These are phyloP conservation scores for Apophysomyces trapeziformis DNA, from an alignment of 371 early-diverging fungal genomes.

Conservation along the genomic window DNA sequence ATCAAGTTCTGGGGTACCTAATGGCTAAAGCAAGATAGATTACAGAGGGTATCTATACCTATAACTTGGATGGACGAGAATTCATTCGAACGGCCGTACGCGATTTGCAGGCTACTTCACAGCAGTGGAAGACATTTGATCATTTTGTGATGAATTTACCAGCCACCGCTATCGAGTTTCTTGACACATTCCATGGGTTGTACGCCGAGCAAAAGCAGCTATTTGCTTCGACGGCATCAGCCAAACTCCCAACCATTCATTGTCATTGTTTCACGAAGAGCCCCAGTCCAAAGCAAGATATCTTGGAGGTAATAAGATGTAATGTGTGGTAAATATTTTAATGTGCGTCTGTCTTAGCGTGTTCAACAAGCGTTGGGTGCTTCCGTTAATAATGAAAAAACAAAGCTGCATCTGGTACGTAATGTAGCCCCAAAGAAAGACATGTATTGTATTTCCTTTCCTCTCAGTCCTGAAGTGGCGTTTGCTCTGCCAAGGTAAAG, in stretches of 20 bases:
- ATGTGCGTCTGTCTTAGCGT: slow-evolving; percentile 31
- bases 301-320: slow-evolving; percentile 53
- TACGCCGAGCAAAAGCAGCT: slow-evolving; percentile 53
- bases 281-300: slow-evolving; percentile 72
- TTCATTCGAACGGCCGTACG: slow-evolving; percentile 80
- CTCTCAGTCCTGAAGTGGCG: slow-evolving; percentile 63
- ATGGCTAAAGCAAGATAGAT: slow-evolving; percentile 23
- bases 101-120: slow-evolving; percentile 39
- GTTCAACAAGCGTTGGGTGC: slow-evolving; percentile 59
- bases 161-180: slow-evolving; percentile 94
- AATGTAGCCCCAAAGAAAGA: slow-evolving; percentile 98
- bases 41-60: slow-evolving; percentile 66
- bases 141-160: slow-evolving; percentile 99
- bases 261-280: slow-evolving; percentile 94
- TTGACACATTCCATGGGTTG: slow-evolving; percentile 80
- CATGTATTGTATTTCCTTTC: slow-evolving; percentile 95
- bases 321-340: slow-evolving; percentile 4
- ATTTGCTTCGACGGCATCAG: slow-evolving; percentile 38
- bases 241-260: slow-evolving; percentile 84
- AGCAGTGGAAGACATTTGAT: slow-evolving; percentile 75
- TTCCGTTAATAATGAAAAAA: slow-evolving; percentile 48
- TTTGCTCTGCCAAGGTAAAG: slow-evolving; percentile 36
- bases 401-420: slow-evolving; percentile 78
- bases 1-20: background rate
- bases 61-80: slow-evolving; percentile 91